Conservation (phyloP, 176 grass and related monocot species). For the Areca catechu region DNA sequence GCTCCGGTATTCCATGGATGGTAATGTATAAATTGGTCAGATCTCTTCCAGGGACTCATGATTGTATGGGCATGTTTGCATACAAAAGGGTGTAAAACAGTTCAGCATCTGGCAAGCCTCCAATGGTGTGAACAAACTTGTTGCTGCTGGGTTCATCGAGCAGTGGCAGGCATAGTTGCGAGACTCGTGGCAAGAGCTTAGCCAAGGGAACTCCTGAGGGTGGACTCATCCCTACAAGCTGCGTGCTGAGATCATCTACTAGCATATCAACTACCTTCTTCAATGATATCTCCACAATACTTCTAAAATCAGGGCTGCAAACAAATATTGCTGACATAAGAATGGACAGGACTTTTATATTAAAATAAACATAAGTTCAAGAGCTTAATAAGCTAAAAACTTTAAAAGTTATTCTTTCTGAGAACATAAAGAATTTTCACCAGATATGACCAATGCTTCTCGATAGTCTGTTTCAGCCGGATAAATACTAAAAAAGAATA, state of each 20-base stretch:
- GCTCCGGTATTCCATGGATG: too few relatives aligned
- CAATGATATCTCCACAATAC: conserved; percentile 67
- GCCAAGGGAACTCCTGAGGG: conserved; percentile 50
- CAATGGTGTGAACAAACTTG: conserved; percentile 64
- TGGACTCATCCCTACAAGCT: conserved; percentile 34
- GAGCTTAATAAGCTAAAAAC: too few relatives aligned
- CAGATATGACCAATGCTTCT: too few relatives aligned
- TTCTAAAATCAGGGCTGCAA: conserved; percentile 79
- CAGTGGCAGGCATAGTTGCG: conserved; percentile 41
- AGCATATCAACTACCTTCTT: conserved; percentile 51
- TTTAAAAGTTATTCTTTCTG: too few relatives aligned
- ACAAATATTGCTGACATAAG: neutral
- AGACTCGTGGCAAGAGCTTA: conserved; percentile 70
- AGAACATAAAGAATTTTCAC: too few relatives aligned
- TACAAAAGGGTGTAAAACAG: conserved; percentile 92
- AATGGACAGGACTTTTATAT: too few relatives aligned
- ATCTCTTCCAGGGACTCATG: too few relatives aligned
- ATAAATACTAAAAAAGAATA: too few relatives aligned
- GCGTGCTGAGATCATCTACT: conserved; percentile 33
- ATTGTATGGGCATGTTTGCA: conserved; percentile 39
- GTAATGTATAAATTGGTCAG: too few relatives aligned
- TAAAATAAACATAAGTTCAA: too few relatives aligned
- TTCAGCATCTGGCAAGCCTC: conserved; percentile 66
- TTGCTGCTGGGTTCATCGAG: conserved; percentile 87
- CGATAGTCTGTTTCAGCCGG: too few relatives aligned